These are phyloP conservation scores for Solanum pinnatisectum DNA, from an alignment of 257 asterid genomes.

Conservation along the genomic window DNA sequence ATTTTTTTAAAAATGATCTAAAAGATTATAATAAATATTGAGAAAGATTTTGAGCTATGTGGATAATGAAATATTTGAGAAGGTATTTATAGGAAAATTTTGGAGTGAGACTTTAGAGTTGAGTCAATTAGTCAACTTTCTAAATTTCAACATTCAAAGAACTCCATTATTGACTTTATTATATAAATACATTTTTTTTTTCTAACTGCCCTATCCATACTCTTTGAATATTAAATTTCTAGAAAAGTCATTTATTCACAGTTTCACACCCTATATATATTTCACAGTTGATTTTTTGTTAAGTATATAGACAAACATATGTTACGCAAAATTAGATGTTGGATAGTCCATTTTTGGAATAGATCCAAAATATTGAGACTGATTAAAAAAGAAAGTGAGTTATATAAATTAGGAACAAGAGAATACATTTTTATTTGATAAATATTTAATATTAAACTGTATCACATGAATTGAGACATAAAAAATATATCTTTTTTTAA, in stretches of 20 bases:
- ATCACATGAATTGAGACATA: too few relatives aligned
- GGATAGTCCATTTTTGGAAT: background rate
- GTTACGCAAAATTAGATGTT: too few relatives aligned
- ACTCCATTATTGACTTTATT: constrained; percentile 1
- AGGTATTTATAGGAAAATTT: background rate
- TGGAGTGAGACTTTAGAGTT: background rate
- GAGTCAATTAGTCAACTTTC: background rate
- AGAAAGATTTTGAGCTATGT: background rate
- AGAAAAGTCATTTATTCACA: background rate
- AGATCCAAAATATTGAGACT: background rate
- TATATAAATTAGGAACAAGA: too few relatives aligned
- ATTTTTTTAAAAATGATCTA: background rate
- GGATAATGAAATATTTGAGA: background rate
- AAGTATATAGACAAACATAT: background rate
- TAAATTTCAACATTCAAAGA: background rate
- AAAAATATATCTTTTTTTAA: too few relatives aligned
- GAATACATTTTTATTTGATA: too few relatives aligned
- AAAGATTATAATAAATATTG: background rate
- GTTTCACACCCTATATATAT: background rate
- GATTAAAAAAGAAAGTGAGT: too few relatives aligned
- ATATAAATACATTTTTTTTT: background rate
- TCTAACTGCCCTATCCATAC: background rate
- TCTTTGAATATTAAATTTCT: background rate
- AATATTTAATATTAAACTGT: too few relatives aligned
- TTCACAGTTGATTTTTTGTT: background rate